These are phyloP conservation scores for Grigorovia humatica DNA, from an alignment of 805 yeast species.

Conservation along the genomic window DNA sequence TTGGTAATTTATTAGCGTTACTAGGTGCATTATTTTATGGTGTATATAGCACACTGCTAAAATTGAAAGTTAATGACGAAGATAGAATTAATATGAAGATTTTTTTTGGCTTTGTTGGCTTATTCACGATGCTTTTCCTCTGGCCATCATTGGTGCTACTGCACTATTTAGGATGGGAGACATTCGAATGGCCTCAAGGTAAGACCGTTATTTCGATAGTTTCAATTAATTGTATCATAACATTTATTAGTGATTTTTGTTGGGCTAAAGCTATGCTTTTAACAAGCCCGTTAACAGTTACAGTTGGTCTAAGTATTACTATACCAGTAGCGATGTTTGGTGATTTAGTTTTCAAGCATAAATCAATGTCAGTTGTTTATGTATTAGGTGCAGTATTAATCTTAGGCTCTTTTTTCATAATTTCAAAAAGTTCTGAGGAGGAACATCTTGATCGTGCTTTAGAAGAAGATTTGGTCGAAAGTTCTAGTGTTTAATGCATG, in stretches of 20 bases:
- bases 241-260: constrained; percentile 80
- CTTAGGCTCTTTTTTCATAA: constrained; percentile 69
- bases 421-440: constrained; percentile 67
- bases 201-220: constrained; percentile 43
- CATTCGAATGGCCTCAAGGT: constrained; percentile 58
- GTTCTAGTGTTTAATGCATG: not conserved
- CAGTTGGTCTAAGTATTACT: constrained; percentile 87
- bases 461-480: constrained; percentile 3
- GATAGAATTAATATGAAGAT: constrained; percentile 70
- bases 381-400: constrained; percentile 73
- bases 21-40: constrained; percentile 88
- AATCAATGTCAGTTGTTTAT: constrained; percentile 51
- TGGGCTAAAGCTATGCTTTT: constrained; percentile 94
- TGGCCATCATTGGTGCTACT: constrained; percentile 77
- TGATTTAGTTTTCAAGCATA: constrained; percentile 64
- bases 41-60: constrained; percentile 75
- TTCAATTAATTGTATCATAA: constrained; percentile 57
- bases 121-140: constrained; percentile 58
- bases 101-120: constrained; percentile 92
- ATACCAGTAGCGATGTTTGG: constrained; percentile 93
- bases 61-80: constrained; percentile 63
- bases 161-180: constrained; percentile 55
- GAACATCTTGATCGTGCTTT: constrained; percentile 31
- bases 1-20: constrained; percentile 75
- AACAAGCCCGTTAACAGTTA: constrained; percentile 90